Evolutionary conservation across 2,329 filamentous ascomycete genomes (phyloP), one percentile per base, ranked within the genome.

Genomic region (Fusarium pininemorale): DNA sequence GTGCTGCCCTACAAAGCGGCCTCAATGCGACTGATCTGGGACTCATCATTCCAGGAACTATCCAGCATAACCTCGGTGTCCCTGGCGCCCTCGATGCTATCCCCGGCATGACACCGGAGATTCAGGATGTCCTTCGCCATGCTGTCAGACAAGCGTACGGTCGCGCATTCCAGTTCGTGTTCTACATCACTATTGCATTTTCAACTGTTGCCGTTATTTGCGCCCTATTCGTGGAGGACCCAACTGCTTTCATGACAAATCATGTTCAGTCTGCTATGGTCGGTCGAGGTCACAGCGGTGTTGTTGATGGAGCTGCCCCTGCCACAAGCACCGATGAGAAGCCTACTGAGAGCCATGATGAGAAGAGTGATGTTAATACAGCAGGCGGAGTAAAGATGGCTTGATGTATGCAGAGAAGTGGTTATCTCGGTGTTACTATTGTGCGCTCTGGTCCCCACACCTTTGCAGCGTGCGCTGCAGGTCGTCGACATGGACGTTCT

Each of bases 201-300:
- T 59, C 58, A 12, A 66, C 68, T 18, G 8, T 69, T 11, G 41
- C 67, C 3, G 28, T 70, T 0, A 37, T 69, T 12, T 69, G 65
- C 14, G 61, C 67, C 8, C 4, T 70, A 2, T 70, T 68, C 15
- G 45, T 70, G 0, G 58, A 69, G 20, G 67, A 70, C 16, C 65
- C 67, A 0, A 66, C 58, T 24, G 39, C 67, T 41, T 69, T 58
- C 10, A 70, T 69, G 67, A 70, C 67, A 1, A 70, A 70, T 14
- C 67, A 70, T 8, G 53, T 69, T 18, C 67, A 70, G 13, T 63
- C 67, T 6, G 59, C 65, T 1, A 70, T 70, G 67, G 20, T 57
- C 0, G 39, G 50, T 18, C 35, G 51, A 26, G 38, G 24, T 26
- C 24, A 63, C 4, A 26, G 5, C 1, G 24, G 15, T 2, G 59